A percentile compares a stretch with the other conserved stretches of the same genome.
Evolutionary conservation across 208 protist genomes (phyloP).

Genomic region (Leishmania mexicana): DNA sequence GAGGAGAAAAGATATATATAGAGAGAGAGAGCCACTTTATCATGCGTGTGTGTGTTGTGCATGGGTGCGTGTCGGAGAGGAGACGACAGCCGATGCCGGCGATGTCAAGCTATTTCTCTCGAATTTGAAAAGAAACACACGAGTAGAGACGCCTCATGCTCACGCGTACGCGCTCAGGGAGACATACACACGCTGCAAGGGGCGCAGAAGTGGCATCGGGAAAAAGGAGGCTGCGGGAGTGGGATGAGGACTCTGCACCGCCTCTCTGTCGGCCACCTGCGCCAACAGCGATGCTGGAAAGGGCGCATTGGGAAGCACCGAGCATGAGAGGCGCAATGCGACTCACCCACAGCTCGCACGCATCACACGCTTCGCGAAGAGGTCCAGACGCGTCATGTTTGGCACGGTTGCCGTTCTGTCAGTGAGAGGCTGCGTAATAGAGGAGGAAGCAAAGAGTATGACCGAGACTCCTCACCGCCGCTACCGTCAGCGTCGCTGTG

Average conservation of each 20-base stretch:
- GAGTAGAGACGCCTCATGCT: background rate
- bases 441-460: background rate
- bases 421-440: background rate
- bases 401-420: background rate
- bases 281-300: background rate
- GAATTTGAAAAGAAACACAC: background rate
- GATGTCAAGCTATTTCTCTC: constrained; percentile 1
- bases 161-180: background rate
- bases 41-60: background rate
- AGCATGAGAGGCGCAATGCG: background rate
- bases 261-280: background rate
- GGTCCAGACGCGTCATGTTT: background rate
- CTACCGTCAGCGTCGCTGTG: background rate
- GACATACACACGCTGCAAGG: background rate
- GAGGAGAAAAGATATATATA: background rate
- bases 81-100: background rate
- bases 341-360: background rate
- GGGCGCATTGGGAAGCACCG: background rate
- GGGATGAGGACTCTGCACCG: background rate
- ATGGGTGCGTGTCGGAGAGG: background rate
- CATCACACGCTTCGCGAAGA: background rate
- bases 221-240: background rate
- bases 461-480: background rate
- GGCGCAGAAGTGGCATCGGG: background rate
- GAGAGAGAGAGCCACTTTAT: background rate